Evolutionary conservation across 371 early-diverging fungal genomes (phyloP).

Genomic region (Mycotypha africana): DNA sequence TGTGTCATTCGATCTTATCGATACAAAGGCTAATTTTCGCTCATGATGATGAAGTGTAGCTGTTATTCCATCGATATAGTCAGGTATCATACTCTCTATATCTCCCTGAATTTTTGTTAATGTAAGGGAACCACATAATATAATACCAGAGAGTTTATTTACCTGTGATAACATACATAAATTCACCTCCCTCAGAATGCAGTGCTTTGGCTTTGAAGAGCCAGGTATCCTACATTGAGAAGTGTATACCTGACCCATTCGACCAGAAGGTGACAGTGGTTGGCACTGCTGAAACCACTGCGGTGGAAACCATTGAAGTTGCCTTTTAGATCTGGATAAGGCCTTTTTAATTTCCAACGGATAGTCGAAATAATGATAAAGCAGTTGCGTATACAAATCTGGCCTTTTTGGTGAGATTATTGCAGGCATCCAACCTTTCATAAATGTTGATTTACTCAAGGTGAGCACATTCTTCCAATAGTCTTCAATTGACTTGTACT

Average conservation of each 20-base stretch:
- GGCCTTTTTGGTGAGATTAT: conserved; percentile 1
- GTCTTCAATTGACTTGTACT: not conserved
- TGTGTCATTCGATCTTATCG: conserved; percentile 5
- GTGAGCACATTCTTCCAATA: conserved; percentile 7
- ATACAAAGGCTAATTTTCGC: conserved; percentile 6
- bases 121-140: too few species aligned
- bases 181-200: too few species aligned
- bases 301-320: conserved; percentile 11
- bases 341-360: conserved; percentile 2
- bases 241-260: conserved; percentile 15
- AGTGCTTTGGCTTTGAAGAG: not conserved
- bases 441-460: conserved; percentile 4
- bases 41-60: conserved; percentile 7
- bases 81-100: too few species aligned
- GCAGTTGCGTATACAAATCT: conserved; percentile 12
- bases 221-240: conserved; percentile 7
- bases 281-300: conserved; percentile 9
- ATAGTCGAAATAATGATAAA: conserved; percentile 13
- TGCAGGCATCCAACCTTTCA: conserved; percentile 14
- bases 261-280: conserved; percentile 8
- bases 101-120: too few species aligned
- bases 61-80: conserved; percentile 13
- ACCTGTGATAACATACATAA: too few species aligned
- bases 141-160: too few species aligned
- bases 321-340: not conserved